phyloP scores from a whole-genome alignment of 169 alveolate species.

The Plasmodium relictum region DNA sequence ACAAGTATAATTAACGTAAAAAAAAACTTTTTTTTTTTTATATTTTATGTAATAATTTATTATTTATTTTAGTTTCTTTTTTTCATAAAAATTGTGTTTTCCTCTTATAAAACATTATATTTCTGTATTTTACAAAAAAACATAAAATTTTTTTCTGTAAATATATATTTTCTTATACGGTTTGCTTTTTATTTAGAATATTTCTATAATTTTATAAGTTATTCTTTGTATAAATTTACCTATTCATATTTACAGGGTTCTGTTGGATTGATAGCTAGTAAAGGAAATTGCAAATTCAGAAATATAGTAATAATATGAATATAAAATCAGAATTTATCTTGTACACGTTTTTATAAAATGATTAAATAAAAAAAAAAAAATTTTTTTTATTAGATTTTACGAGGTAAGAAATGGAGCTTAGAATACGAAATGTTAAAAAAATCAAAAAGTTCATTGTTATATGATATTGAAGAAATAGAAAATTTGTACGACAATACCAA shows the following conservation, averaged over 20 bases:
- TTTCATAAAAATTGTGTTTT: not conserved
- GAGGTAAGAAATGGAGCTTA: constrained; percentile 75
- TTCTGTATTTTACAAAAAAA: not conserved
- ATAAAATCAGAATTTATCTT: not conserved
- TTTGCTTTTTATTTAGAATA: not conserved
- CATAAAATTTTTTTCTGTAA: not conserved
- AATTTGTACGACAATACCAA: constrained; percentile 37
- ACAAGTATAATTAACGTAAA: constrained; percentile 13
- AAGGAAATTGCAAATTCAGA: constrained; percentile 75
- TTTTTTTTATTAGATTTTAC: constrained; percentile 24
- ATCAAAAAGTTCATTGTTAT: constrained; percentile 19
- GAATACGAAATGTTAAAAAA: constrained; percentile 53
- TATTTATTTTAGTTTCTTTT: not conserved
- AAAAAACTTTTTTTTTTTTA: not conserved
- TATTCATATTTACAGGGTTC: constrained; percentile 43
- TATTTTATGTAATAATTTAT: not conserved
- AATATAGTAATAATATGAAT: constrained; percentile 33
- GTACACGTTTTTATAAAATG: not conserved
- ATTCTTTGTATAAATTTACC: not conserved
- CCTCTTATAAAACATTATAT: too few relatives aligned
- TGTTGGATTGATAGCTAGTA: constrained; percentile 57
- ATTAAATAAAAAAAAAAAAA: not conserved
- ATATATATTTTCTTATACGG: not conserved
- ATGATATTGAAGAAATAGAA: constrained; percentile 55
- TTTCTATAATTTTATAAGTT: not conserved